These are phyloP conservation scores for Malus orientalis DNA, from an alignment of 306 rosid genomes.

Conservation along the genomic window DNA sequence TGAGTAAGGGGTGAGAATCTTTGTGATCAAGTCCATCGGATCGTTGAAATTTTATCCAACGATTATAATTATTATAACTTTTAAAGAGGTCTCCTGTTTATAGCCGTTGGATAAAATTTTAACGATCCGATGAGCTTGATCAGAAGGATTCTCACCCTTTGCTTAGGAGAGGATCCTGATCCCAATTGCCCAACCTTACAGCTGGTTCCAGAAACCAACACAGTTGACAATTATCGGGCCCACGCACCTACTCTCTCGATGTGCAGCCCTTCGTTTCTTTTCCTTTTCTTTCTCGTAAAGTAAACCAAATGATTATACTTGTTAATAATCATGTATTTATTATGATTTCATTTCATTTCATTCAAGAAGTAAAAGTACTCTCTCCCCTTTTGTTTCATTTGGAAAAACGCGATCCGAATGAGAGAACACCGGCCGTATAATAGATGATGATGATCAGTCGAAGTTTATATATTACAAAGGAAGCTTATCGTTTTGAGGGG, in stretches of 20 bases:
- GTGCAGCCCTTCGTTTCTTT: neutral
- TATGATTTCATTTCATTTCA: neutral
- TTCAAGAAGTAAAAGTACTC: neutral
- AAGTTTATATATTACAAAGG: neutral
- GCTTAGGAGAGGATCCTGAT: no score
- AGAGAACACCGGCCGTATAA: neutral
- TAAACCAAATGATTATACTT: slow-evolving; percentile 6
- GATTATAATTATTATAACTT: no score
- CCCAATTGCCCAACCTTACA: slow-evolving; percentile 4
- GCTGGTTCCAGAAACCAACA: slow-evolving; percentile 14
- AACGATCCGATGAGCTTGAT: no score
- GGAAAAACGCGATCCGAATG: neutral
- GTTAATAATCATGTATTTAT: neutral
- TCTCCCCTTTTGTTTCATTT: neutral
- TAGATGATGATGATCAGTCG: neutral
- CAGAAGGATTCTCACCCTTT: no score
- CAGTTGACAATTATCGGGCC: neutral
- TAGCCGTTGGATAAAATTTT: no score
- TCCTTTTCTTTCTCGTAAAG: neutral
- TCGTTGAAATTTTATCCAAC: no score
- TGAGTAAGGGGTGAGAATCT: no score
- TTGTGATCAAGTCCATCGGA: no score
- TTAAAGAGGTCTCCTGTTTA: no score
- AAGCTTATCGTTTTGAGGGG: slow-evolving; percentile 56
- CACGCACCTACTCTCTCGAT: slow-evolving; percentile 9